Conservation (phyloP, 164 flowering plant genomes). For the Piper betle region DNA sequence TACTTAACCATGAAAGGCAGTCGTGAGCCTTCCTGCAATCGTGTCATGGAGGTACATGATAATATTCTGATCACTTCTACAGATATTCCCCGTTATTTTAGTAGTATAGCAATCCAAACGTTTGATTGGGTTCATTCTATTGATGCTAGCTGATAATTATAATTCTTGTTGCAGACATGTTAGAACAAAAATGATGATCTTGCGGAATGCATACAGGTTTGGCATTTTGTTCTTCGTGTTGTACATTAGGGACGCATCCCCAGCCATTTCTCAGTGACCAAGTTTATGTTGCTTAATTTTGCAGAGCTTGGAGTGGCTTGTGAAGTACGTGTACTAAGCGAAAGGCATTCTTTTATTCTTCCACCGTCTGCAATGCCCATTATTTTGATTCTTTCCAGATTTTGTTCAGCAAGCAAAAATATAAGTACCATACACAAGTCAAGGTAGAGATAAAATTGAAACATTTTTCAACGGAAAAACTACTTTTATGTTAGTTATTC, state of each 20-base stretch:
- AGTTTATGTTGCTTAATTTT: not conserved
- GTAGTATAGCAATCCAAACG: not conserved
- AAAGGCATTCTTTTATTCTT: not conserved
- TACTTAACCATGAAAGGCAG: constrained; percentile 50
- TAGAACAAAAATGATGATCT: constrained; percentile 57
- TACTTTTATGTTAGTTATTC: no score
- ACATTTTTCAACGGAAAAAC: no score
- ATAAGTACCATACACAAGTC: no score
- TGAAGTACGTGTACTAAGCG: constrained; percentile 22
- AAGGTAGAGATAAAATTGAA: no score
- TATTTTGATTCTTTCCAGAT: not conserved
- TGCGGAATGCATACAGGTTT: constrained; percentile 65
- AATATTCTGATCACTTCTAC: not conserved
- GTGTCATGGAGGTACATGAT: constrained; percentile 45
- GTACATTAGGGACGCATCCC: not conserved
- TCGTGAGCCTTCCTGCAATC: constrained; percentile 32
- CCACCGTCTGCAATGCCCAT: not conserved
- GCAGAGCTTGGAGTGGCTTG: constrained; percentile 72
- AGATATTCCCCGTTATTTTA: not conserved
- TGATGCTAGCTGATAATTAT: no score
- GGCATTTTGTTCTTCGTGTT: not conserved
- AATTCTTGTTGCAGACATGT: constrained; percentile 43
- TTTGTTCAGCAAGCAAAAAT: not conserved
- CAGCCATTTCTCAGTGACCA: not conserved
- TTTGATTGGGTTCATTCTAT: no score